Evolutionary conservation across 306 rosid species (phyloP), one percentile per base, ranked within the genome.

Genomic region (Alnus glutinosa): DNA sequence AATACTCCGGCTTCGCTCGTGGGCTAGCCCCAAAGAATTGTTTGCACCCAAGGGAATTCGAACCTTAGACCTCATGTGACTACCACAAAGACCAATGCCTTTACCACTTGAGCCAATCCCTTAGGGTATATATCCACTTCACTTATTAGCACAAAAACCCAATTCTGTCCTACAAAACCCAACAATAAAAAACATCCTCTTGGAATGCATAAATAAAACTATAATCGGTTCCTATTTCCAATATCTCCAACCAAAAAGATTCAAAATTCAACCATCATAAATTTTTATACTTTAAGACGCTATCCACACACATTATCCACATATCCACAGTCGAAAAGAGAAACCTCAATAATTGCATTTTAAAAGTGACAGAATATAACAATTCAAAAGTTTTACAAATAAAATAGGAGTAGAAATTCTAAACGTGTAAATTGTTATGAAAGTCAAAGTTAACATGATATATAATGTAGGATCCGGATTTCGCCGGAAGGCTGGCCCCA

Each of bases 111-210:
- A 23, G 28, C 28, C 28, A 23, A 23, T 0, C 28, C 28, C 28
- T 23, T 23, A 0, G 28, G 0, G 28, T 42, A 42, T 42, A 42
- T 1, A 42, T 37, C 11, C 48, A 14, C 9, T 64, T 36, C 19
- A 64, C 46, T 37, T 64, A 36, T 36, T 64, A 64, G 48, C 70
- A 34, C 70, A 64, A 64, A 34, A 34, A n/a, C 46, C 70, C 14
- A 58, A 2, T 64, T 12, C 6, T 2, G n/a, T 15, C 70, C 48
- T 11, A 34, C 15, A 48, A 36, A 36, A 64, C 48, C 70, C 49
- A 67, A 42, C 48, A 42, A 67, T 18, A 37, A 67, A 9, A 9
- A 67, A 42, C 19, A 42, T 18, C 32, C 49, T 37, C 42, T 67
- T 67, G 30, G 28, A 42, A 16, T 42, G 32, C 7, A 67, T 36